Conservation (phyloP, 106 monocot genomes). For the Dioscorea zingiberensis region DNA sequence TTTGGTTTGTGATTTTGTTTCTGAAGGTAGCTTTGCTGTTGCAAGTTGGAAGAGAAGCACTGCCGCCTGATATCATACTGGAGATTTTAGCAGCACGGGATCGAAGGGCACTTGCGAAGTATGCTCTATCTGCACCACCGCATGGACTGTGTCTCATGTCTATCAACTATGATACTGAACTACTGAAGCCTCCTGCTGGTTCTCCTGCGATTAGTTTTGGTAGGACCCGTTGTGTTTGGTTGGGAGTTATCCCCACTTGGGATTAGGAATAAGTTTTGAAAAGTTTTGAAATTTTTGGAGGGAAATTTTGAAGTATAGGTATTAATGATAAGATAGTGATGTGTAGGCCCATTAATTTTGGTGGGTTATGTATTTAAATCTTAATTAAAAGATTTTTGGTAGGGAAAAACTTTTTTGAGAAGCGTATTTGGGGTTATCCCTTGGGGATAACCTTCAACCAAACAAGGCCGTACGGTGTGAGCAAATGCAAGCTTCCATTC, state of each 20-base stretch:
- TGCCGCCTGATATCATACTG: conserved; percentile 57
- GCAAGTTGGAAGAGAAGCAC: conserved; percentile 67
- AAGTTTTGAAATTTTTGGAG: too few species aligned
- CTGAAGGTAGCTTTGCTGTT: conserved; percentile 66
- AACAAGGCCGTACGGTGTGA: too few species aligned
- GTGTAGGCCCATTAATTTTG: too few species aligned
- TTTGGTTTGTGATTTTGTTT: background rate
- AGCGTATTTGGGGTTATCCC: too few species aligned
- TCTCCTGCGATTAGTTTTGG: conserved; percentile 57
- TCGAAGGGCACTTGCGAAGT: conserved; percentile 70
- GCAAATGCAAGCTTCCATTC: conserved; percentile 68
- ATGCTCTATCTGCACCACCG: conserved; percentile 51
- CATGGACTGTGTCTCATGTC: conserved; percentile 74
- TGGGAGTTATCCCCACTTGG: too few species aligned
- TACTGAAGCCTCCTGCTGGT: conserved; percentile 35
- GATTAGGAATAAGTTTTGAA: too few species aligned
- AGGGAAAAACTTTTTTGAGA: too few species aligned
- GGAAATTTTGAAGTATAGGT: too few species aligned
- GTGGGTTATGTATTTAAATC: too few species aligned
- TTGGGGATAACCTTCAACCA: too few species aligned
- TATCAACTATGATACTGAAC: conserved; percentile 50
- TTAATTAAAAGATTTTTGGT: too few species aligned
- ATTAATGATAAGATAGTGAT: too few species aligned
- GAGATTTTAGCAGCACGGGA: conserved; percentile 55
- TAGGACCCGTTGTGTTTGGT: conserved; percentile 43